Evolutionary conservation across 1,139 yeast genomes (phyloP).

Genomic region (Waltiozyma sp.): DNA sequence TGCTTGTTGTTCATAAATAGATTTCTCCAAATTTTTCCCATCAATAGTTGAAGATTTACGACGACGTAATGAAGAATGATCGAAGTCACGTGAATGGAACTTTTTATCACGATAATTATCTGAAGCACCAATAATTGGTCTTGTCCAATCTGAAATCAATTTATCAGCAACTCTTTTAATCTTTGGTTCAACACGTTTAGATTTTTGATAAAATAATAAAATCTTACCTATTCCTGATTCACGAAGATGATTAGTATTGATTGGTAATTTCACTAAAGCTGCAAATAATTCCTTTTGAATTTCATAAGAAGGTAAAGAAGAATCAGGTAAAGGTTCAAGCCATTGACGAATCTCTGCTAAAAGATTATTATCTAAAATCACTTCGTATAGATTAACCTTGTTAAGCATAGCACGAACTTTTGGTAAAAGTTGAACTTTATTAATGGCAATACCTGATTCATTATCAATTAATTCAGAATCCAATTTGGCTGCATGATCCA

Average conservation of each 20-base stretch:
- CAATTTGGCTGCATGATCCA: slow-evolving; percentile 87
- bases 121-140: slow-evolving; percentile 93
- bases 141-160: slow-evolving; percentile 93
- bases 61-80: slow-evolving; percentile 41
- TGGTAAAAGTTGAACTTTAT: slow-evolving; percentile 71
- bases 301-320: slow-evolving; percentile 92
- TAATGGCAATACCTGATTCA: slow-evolving; percentile 55
- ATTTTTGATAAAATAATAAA: slow-evolving; percentile 84
- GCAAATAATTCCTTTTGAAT: slow-evolving; percentile 81
- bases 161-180: slow-evolving; percentile 84
- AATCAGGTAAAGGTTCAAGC: slow-evolving; percentile 98
- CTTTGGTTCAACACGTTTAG: slow-evolving; percentile 78
- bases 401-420: slow-evolving; percentile 68
- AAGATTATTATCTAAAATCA: slow-evolving; percentile 86
- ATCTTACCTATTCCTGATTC: slow-evolving; percentile 94
- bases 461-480: slow-evolving; percentile 79
- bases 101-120: slow-evolving; percentile 89
- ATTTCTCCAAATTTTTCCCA: slow-evolving; percentile 31
- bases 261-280: slow-evolving; percentile 70
- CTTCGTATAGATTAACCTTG: slow-evolving; percentile 80
- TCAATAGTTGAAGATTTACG: slow-evolving; percentile 15
- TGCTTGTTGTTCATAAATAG: slow-evolving; percentile 84
- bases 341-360: slow-evolving; percentile 91
- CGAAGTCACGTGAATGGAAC: slow-evolving; percentile 61
- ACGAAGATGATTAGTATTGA: slow-evolving; percentile 88